phyloP scores from a whole-genome alignment of 257 asterid species.

The Nicotiana paniculata region DNA sequence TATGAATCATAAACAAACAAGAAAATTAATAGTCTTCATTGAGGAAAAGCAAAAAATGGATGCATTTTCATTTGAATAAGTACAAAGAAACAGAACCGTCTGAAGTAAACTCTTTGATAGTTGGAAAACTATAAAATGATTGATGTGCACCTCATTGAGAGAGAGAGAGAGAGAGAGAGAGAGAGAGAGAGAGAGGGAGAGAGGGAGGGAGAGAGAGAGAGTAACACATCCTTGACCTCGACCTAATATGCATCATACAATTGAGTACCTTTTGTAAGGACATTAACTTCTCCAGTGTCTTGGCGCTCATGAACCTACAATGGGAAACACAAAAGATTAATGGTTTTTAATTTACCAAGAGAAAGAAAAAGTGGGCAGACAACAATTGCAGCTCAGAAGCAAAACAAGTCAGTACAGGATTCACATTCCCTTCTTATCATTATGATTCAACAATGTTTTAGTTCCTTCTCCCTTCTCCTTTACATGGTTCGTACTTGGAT shows the following conservation, averaged over 20 bases:
- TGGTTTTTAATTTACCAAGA: not conserved
- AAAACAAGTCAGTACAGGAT: not conserved
- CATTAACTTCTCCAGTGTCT: constrained; percentile 89
- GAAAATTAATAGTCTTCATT: not conserved
- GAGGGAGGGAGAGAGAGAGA: not conserved
- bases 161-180: not conserved
- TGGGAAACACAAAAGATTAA: not conserved
- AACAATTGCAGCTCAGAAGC: not conserved
- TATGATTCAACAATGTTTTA: not conserved
- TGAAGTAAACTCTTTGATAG: not conserved
- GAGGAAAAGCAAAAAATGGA: not conserved
- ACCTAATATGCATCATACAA: not conserved
- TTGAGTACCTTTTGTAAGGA: constrained; percentile 82
- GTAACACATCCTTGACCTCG: not conserved
- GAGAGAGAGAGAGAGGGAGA: not conserved
- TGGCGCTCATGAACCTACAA: constrained; percentile 86
- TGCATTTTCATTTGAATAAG: not conserved
- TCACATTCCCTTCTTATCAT: not conserved
- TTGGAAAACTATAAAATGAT: not conserved
- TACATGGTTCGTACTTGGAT: not conserved
- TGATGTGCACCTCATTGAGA: not conserved
- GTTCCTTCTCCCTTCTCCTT: not conserved
- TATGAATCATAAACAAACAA: constrained; percentile 11
- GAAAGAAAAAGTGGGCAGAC: not conserved
- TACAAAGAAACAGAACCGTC: not conserved